Evolutionary conservation across 192 early-diverging fungal genomes (phyloP).

Genomic region (Endogone sp.): DNA sequence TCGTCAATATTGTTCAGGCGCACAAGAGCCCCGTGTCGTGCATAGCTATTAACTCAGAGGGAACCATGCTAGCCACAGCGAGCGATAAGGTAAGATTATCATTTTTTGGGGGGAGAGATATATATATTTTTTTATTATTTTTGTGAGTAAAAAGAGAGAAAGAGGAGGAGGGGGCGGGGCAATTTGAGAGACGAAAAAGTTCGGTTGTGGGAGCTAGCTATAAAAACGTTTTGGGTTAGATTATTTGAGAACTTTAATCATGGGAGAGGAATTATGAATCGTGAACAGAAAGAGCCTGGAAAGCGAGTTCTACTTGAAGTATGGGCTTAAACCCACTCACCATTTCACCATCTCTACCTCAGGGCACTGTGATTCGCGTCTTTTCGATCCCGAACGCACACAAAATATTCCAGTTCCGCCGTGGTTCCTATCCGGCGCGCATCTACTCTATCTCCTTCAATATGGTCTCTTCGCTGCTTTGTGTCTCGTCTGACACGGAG

Average conservation of each 20-base stretch:
- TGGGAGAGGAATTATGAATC: too few relatives aligned
- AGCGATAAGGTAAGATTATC: constrained; percentile 93
- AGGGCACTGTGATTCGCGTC: constrained; percentile 95
- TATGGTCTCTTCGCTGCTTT: constrained; percentile 58
- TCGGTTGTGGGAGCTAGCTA: too few relatives aligned
- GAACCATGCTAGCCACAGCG: constrained; percentile 91
- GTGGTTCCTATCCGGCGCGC: constrained; percentile 87
- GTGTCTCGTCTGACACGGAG: constrained; percentile 88
- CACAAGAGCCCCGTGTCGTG: constrained; percentile 90
- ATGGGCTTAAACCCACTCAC: too few relatives aligned
- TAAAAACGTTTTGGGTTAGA: too few relatives aligned
- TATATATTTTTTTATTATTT: too few relatives aligned
- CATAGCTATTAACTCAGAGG: constrained; percentile 85
- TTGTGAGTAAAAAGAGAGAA: too few relatives aligned
- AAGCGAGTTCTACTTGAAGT: too few relatives aligned
- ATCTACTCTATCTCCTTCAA: constrained; percentile 94
- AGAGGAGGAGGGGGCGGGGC: too few relatives aligned
- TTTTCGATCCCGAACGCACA: constrained; percentile 83
- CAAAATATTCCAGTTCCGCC: constrained; percentile 89
- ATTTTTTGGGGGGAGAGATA: too few relatives aligned
- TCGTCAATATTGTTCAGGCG: constrained; percentile 91
- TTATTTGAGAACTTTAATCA: too few relatives aligned
- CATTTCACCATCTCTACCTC: background rate
- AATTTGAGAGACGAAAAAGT: too few relatives aligned
- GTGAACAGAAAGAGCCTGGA: too few relatives aligned